Evolutionary conservation across 768 basidiomycete genomes (phyloP), one percentile per base, ranked within the genome.

Genomic region (Punctularia strigosozonata): DNA sequence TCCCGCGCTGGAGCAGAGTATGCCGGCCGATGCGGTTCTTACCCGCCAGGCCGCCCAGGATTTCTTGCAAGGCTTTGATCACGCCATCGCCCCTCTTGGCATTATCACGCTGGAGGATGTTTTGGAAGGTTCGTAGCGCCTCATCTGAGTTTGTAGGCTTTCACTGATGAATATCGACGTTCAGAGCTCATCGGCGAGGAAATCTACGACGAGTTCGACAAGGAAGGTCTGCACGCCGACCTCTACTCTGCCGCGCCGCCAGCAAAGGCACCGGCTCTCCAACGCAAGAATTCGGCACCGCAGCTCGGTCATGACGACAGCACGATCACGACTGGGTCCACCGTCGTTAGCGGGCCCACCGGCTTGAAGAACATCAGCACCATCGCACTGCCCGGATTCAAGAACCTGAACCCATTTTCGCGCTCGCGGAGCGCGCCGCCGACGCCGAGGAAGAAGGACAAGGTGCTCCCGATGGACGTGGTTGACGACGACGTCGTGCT

Each of bases 81-180:
- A 80, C 0, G 76, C 79, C 15, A 68, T 89, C 24, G 81, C 80
- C 66, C 88, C 87, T 2, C 65, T 91, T 19, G 90, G 90, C 36
- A 88, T 94, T 49, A 91, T 94, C 44, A 94, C 90, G 0, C 69
- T 94, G 2, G 90, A 94, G 58, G 90, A 94, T 46, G 85, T 94
- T 6, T 66, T 94, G 7, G 90, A 94, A 73, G 84, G 84, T 81
- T 37, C 17, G 52, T 49, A 28, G 15, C n/a, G n/a, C 6, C 17
- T 4, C 37, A 20, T 18, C 33, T 34, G 12, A 10, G 12, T 8
- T 8, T 20, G 12, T 36, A 15, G 8, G n/a, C 19, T 13, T 7
- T 4, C 23, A 17, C 23, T 36, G 6, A 10, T 36, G 32, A 10
- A 41, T 25, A 4, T 7, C 7, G 21, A 7, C n/a, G 3, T 34